These are phyloP conservation scores for Jaltomata sinuosa DNA, from an alignment of 257 asterid genomes.

Conservation along the genomic window DNA sequence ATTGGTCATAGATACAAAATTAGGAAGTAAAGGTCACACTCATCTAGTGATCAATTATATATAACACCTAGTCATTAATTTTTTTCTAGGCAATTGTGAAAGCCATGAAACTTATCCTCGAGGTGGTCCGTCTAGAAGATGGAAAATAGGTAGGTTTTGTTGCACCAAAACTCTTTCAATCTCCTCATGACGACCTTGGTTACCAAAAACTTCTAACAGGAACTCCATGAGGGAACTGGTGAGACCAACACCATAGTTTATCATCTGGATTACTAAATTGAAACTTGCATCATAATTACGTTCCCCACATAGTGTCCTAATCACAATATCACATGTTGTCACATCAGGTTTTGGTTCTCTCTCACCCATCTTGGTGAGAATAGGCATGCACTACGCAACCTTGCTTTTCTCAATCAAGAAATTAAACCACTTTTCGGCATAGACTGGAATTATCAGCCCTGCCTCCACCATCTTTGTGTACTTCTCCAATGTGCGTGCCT, in stretches of 20 bases:
- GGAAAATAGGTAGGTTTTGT: slow-evolving; percentile 11
- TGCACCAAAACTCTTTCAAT: slow-evolving; percentile 43
- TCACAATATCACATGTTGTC: slow-evolving; percentile 60
- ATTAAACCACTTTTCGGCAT: slow-evolving; percentile 66
- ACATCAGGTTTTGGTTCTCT: slow-evolving; percentile 76
- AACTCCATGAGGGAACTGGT: slow-evolving; percentile 47
- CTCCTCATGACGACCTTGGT: slow-evolving; percentile 44
- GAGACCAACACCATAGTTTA: slow-evolving; percentile 41
- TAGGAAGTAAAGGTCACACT: no score
- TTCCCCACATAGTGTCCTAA: slow-evolving; percentile 48
- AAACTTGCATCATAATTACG: slow-evolving; percentile 35
- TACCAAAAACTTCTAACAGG: slow-evolving; percentile 45
- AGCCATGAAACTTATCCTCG: slow-evolving; percentile 1
- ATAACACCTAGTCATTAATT: no score
- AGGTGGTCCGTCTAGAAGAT: slow-evolving; percentile 24
- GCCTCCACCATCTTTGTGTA: slow-evolving; percentile 57
- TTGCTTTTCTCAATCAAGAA: slow-evolving; percentile 60
- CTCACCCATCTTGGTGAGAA: slow-evolving; percentile 54
- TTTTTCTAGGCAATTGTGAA: slow-evolving; percentile 23
- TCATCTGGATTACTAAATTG: slow-evolving; percentile 48
- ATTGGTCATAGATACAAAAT: no score
- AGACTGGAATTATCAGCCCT: slow-evolving; percentile 60
- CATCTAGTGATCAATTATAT: no score
- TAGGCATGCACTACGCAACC: slow-evolving; percentile 46
- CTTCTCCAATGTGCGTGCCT: slow-evolving; percentile 47